Conservation (phyloP, 768 basidiomycete genomes). For the Amanita rimosa region DNA sequence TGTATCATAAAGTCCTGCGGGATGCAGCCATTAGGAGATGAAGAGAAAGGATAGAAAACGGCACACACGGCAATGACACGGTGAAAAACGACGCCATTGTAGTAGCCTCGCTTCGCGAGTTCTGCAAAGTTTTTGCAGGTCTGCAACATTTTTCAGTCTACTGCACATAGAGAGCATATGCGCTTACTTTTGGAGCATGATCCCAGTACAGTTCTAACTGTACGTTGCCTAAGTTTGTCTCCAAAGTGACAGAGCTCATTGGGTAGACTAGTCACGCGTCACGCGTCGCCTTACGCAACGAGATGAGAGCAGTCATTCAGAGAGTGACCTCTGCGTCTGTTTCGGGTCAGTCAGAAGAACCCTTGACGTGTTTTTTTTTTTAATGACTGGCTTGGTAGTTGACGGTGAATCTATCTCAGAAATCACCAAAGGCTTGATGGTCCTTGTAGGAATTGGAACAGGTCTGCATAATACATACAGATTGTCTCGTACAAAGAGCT, state of each 20-base stretch:
- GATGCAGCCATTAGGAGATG: background rate
- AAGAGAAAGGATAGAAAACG: background rate
- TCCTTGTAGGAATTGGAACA: constrained; percentile 80
- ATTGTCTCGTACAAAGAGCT: background rate
- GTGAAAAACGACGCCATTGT: constrained; percentile 85
- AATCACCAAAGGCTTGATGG: constrained; percentile 80
- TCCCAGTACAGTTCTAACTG: constrained; percentile 89
- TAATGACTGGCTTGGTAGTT: constrained; percentile 36
- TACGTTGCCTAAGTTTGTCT: constrained; percentile 80
- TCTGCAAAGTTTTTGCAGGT: constrained; percentile 95
- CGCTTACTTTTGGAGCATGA: constrained; percentile 67
- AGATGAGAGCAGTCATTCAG: constrained; percentile 77
- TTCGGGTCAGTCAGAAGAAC: constrained; percentile 32
- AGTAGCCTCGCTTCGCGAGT: constrained; percentile 85
- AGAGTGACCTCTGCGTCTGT: constrained; percentile 81
- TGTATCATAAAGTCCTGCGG: constrained; percentile 94
- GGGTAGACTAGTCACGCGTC: background rate
- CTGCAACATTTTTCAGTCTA: constrained; percentile 28
- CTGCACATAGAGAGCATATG: constrained; percentile 9
- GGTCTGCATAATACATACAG: constrained; percentile 32
- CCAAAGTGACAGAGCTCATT: constrained; percentile 57
- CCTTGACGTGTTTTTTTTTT: constrained; percentile 7
- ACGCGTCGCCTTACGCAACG: too few relatives aligned
- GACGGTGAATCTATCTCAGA: constrained; percentile 69
- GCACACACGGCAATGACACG: constrained; percentile 71